Percentiles rank a stretch among this genome's conserved stretches.
Evolutionary conservation across 108 stramenopile genomes (phyloP).

Genomic region (Hondaea fermentalgiana): DNA sequence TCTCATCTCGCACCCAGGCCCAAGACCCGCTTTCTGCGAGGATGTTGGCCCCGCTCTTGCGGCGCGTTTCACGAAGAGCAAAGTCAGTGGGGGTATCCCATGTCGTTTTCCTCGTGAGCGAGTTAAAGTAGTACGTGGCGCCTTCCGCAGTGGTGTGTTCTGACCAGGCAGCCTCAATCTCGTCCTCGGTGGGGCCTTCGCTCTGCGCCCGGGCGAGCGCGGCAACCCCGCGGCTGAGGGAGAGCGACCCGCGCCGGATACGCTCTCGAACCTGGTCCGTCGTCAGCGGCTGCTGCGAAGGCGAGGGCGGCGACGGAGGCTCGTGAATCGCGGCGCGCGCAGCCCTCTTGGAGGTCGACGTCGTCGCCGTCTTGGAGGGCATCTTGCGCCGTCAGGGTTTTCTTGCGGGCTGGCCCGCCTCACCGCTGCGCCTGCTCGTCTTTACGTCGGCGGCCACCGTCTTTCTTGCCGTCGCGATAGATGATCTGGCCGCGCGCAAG

Average conservation of each 20-base stretch:
- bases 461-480: too few relatives aligned
- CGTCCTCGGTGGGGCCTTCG: background rate
- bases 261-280: background rate
- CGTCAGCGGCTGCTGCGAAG: background rate
- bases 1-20: background rate
- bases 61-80: background rate
- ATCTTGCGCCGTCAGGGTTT: too few relatives aligned
- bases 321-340: background rate
- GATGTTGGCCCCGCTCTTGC: background rate
- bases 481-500: too few relatives aligned
- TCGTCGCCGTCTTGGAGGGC: background rate
- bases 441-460: too few relatives aligned
- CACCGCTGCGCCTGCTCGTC: too few relatives aligned
- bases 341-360: background rate
- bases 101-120: background rate
- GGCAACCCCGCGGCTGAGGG: background rate
- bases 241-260: background rate
- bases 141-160: background rate
- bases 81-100: constrained; percentile 6
- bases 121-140: background rate
- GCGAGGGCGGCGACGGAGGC: background rate
- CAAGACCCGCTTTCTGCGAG: background rate
- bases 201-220: background rate
- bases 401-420: too few relatives aligned
- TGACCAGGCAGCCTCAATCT: background rate